Conservation (phyloP, 2,329 filamentous ascomycete genomes). For the Periconia sp. region DNA sequence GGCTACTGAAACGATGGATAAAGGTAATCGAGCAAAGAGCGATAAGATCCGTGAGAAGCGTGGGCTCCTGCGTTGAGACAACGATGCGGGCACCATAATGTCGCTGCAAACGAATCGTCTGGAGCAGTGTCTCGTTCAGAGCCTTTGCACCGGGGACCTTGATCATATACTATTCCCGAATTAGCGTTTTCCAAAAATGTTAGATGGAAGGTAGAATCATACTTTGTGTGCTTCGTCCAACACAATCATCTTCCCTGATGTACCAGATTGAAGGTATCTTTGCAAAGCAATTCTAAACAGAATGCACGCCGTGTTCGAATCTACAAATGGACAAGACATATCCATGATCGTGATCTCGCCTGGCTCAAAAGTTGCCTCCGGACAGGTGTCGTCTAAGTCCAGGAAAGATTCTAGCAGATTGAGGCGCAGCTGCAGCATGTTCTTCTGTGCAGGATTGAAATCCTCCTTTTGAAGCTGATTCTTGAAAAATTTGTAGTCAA, state of each 20-base stretch:
- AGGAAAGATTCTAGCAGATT: constrained; percentile 71
- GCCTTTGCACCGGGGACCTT: constrained; percentile 59
- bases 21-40: constrained; percentile 75
- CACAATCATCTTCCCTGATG: constrained; percentile 64
- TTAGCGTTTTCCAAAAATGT: no score
- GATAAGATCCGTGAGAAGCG: constrained; percentile 69
- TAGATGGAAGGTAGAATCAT: constrained; percentile 9
- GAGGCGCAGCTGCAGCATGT: constrained; percentile 65
- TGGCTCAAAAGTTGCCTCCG: constrained; percentile 34
- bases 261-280: constrained; percentile 63
- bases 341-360: constrained; percentile 71
- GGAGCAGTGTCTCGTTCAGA: constrained; percentile 68
- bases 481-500: constrained; percentile 55
- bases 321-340: constrained; percentile 74
- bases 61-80: constrained; percentile 80
- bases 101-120: constrained; percentile 71
- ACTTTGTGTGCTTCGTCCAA: constrained; percentile 81
- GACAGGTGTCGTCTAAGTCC: constrained; percentile 31
- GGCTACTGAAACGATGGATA: constrained; percentile 74
- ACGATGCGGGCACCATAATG: constrained; percentile 71
- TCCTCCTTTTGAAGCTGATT: constrained; percentile 13
- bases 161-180: constrained; percentile 68
- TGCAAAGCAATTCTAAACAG: constrained; percentile 75
- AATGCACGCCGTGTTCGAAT: constrained; percentile 69
- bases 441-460: constrained; percentile 51